Evolutionary conservation across 495 filamentous ascomycete species (phyloP), one percentile per base, ranked within the genome.

Genomic region (Umbilicaria muhlenbergii): DNA sequence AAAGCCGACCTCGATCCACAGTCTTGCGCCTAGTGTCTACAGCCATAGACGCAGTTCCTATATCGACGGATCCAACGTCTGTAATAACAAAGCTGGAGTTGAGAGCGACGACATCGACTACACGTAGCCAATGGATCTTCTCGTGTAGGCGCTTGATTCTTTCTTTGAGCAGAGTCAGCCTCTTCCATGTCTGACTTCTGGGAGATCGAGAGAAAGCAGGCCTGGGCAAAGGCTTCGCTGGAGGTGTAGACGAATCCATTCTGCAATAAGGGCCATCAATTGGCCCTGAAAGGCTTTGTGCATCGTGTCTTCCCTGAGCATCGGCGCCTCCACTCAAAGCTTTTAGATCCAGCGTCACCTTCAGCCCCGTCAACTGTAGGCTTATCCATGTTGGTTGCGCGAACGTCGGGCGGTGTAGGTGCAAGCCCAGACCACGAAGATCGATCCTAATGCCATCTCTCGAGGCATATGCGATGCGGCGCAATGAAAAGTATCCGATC

Each of bases 381-480:
- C 86, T 94, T 47, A 95, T 63, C 91, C 91, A 99, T 61, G 92
- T 95, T 39, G 91, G 88, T 58, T 95, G 87, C 15, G 87, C 83
- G 58, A 96, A 96, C 13, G 91, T 94, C 7, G 91, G 89, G 8
- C 86, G 78, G 60, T 96, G 91, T 49, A 95, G 53, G 34, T 83
- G 78, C 39, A 96, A 68, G 17, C 91, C 87, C 34, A 96, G 66
- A 35, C 86, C 86, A 33, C 91, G 78, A 35, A 96, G 77, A 60
- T 96, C 84, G 55, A 99, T 76, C 49, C 80, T 80, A 45, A 94
- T 56, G 42, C 92, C 91, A 69, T 92, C 83, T 58, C 65, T 76
- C 16, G 85, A 85, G 12, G 81, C 80, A 61, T 92, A 95, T 42
- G 83, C 77, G 41, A 96, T 82, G 43, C 88, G 81, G 48, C 87